Percentiles rank a stretch among this genome's conserved stretches.
phyloP scores from a whole-genome alignment of 331 rosid species.

The Rosa hybrid region DNA sequence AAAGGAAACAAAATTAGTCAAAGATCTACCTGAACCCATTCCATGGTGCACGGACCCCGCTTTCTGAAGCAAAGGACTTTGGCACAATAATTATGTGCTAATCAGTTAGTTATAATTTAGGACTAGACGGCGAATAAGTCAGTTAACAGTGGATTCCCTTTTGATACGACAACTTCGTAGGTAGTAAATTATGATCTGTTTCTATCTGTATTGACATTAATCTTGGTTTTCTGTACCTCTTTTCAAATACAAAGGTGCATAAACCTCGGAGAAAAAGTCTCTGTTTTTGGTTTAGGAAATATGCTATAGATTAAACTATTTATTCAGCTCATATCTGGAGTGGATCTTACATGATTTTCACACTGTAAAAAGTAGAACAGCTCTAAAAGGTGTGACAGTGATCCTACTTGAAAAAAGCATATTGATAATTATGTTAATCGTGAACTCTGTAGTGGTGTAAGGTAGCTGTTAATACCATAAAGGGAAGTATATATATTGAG shows the following conservation, averaged over 20 bases:
- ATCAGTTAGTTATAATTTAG: neutral
- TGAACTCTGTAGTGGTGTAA: too few relatives aligned
- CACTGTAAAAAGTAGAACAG: neutral
- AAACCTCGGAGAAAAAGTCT: neutral
- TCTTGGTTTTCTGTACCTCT: neutral
- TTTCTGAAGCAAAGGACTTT: neutral
- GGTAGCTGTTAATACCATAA: too few relatives aligned
- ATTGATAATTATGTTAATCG: too few relatives aligned
- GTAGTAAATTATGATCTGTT: neutral
- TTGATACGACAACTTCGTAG: neutral
- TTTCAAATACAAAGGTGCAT: neutral
- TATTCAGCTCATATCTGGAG: neutral
- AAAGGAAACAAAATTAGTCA: slow-evolving; percentile 6
- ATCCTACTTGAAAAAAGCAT: too few relatives aligned
- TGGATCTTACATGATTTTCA: neutral
- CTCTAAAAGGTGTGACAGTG: too few relatives aligned
- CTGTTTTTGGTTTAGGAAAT: neutral
- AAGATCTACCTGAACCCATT: neutral
- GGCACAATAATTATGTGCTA: neutral
- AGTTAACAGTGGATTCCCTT: neutral
- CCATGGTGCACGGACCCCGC: neutral
- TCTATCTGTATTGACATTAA: slow-evolving; percentile 1
- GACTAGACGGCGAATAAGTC: neutral
- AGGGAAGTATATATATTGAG: neutral
- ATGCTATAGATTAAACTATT: neutral